phyloP scores from a whole-genome alignment of 2,329 filamentous ascomycete species.

The Ceratocystis diversiconidia region DNA sequence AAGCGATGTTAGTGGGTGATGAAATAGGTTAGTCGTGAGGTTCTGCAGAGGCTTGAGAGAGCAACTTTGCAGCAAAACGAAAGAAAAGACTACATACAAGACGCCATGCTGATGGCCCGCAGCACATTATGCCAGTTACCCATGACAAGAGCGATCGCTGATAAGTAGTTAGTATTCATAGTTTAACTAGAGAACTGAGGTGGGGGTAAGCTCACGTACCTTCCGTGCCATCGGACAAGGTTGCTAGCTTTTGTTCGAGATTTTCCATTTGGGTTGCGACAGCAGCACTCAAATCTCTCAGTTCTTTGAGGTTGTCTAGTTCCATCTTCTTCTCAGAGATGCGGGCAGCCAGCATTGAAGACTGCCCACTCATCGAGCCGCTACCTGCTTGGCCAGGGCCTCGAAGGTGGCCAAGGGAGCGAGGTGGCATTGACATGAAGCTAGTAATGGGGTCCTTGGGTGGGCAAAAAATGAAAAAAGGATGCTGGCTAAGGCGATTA shows the following conservation, averaged over 20 bases:
- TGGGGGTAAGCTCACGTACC: constrained; percentile 31
- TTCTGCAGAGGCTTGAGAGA: not conserved
- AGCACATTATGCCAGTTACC: constrained; percentile 82
- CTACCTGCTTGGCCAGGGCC: constrained; percentile 38
- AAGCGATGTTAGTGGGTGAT: not conserved
- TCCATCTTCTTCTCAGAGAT: constrained; percentile 80
- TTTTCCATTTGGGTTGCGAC: constrained; percentile 72
- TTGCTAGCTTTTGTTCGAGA: constrained; percentile 62
- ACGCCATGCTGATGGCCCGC: constrained; percentile 74
- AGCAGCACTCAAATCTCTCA: constrained; percentile 64
- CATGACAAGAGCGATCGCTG: constrained; percentile 71
- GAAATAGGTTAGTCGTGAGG: not conserved
- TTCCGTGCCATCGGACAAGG: constrained; percentile 69
- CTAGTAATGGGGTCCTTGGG: not conserved
- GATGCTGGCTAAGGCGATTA: not conserved
- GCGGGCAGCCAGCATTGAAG: constrained; percentile 55
- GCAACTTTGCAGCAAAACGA: not conserved
- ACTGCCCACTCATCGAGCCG: constrained; percentile 41
- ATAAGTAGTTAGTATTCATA: not conserved
- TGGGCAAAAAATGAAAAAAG: not conserved
- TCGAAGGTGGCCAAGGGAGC: constrained; percentile 42
- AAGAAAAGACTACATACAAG: constrained; percentile 39
- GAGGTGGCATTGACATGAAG: constrained; percentile 7
- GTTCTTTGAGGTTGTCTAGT: constrained; percentile 61
- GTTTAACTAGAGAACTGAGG: not conserved